These are phyloP conservation scores for Trichoderma reesei DNA, from an alignment of 495 filamentous ascomycete species.

Conservation along the genomic window DNA sequence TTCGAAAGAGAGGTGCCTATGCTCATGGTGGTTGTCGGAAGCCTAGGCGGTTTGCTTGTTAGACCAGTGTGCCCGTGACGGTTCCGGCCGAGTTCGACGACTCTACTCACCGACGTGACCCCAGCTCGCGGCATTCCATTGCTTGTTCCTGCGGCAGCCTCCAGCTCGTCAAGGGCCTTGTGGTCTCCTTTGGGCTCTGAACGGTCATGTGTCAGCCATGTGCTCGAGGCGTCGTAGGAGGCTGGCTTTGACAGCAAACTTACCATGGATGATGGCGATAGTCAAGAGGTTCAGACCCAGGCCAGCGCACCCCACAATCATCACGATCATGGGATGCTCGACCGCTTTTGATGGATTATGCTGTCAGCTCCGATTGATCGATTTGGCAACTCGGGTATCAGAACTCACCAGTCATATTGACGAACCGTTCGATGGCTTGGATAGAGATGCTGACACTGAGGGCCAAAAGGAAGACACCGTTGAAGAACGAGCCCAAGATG, in stretches of 20 bases:
- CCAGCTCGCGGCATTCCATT: not conserved
- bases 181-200: conserved; percentile 12
- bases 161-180: conserved; percentile 12
- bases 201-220: not conserved
- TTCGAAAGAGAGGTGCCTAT: conserved; percentile 26
- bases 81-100: not conserved
- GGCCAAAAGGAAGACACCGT: conserved; percentile 89
- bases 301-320: conserved; percentile 75
- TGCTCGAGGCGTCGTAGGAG: not conserved
- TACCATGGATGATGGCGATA: conserved; percentile 72
- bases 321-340: conserved; percentile 62
- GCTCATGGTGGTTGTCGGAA: conserved; percentile 48
- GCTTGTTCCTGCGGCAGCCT: not conserved
- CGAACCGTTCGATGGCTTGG: conserved; percentile 81
- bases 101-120: not conserved
- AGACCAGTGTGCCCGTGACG: not conserved
- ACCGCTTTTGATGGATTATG: conserved; percentile 33
- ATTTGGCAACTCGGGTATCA: not conserved
- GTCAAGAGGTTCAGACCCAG: conserved; percentile 75
- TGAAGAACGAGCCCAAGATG: conserved; percentile 85
- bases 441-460: conserved; percentile 86
- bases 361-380: conserved; percentile 28
- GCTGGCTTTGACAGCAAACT: not conserved
- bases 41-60: not conserved
- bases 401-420: conserved; percentile 32